Conservation (phyloP, 2,329 filamentous ascomycete species). For the Colletotrichum lindemuthianum region DNA sequence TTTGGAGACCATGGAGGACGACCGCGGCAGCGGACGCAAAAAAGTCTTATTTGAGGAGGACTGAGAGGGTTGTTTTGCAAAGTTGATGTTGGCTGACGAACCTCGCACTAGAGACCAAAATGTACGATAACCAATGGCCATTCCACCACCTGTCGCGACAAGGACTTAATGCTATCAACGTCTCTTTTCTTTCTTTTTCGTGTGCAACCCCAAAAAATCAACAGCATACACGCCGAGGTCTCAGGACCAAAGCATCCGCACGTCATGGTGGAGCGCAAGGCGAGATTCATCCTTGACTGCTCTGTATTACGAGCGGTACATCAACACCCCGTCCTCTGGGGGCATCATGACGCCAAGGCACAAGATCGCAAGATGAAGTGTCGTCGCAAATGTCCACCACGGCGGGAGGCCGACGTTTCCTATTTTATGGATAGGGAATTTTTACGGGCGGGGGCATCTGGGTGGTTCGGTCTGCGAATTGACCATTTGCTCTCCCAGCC, state of each 20-base stretch:
- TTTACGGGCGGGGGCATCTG: slow-evolving; percentile 42
- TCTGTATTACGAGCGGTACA: slow-evolving; percentile 82
- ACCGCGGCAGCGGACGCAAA: slow-evolving; percentile 58
- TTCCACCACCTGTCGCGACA: slow-evolving; percentile 1
- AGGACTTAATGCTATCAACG: slow-evolving; percentile 26
- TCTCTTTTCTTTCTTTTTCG: slow-evolving; percentile 16
- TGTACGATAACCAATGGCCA: slow-evolving; percentile 52
- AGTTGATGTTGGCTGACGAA: slow-evolving; percentile 33
- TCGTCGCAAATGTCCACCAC: slow-evolving; percentile 26
- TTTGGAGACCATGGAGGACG: slow-evolving; percentile 64
- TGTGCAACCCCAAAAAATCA: slow-evolving; percentile 5
- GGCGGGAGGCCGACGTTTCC: slow-evolving; percentile 39
- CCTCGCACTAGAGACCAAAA: slow-evolving; percentile 33
- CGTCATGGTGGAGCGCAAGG: slow-evolving; percentile 81
- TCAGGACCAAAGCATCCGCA: slow-evolving; percentile 59
- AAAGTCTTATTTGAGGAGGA: slow-evolving; percentile 62
- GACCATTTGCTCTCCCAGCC: slow-evolving; percentile 56
- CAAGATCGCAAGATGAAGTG: slow-evolving; percentile 38
- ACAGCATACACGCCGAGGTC: slow-evolving; percentile 7
- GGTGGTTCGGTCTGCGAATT: slow-evolving; percentile 50
- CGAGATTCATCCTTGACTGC: slow-evolving; percentile 77
- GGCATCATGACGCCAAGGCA: slow-evolving; percentile 15
- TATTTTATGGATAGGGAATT: slow-evolving; percentile 41
- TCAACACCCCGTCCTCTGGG: slow-evolving; percentile 45
- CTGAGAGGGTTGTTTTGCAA: slow-evolving; percentile 2